A percentile compares a stretch with the other conserved stretches of the same genome.
These are phyloP conservation scores for Rhodotorula sp. DNA, from an alignment of 1,284 basidiomycete genomes.

Conservation along the genomic window DNA sequence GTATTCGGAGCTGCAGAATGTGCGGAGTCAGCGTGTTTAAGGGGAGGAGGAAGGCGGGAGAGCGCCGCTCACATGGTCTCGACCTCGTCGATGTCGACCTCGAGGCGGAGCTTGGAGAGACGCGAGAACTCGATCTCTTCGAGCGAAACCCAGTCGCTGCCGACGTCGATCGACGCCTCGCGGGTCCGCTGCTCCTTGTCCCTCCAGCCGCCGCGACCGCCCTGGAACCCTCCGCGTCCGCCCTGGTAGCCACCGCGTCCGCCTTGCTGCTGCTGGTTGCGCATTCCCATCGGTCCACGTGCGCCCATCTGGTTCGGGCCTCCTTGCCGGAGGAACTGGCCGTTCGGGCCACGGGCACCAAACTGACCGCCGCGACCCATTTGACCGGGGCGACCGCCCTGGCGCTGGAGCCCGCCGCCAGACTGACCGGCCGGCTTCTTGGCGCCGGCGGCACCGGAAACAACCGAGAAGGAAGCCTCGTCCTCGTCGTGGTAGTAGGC, in stretches of 20 bases:
- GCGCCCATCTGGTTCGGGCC: conserved; percentile 3
- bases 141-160: conserved; percentile 85
- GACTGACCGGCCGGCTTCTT: conserved; percentile 31
- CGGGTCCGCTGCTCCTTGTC: conserved; percentile 93
- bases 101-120: conserved; percentile 83
- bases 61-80: conserved; percentile 66
- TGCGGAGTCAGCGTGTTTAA: conserved; percentile 9
- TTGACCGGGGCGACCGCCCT: conserved; percentile 54
- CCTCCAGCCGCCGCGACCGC: conserved; percentile 73
- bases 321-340: conserved; percentile 34
- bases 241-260: conserved; percentile 41
- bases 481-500: conserved; percentile 98
- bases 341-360: conserved; percentile 32
- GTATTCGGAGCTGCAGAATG: conserved; percentile 66
- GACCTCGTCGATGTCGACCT: conserved; percentile 72
- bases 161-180: conserved; percentile 91
- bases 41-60: background rate
- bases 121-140: conserved; percentile 98
- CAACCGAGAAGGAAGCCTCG: conserved; percentile 94
- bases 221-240: conserved; percentile 55
- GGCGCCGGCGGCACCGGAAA: conserved; percentile 62
- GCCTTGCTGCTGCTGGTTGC: conserved; percentile 22
- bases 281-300: conserved; percentile 29
- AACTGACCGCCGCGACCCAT: conserved; percentile 59
- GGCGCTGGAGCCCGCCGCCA: conserved; percentile 39